Conservation (phyloP, 2,329 filamentous ascomycete species). For the Fusarium pseudocircinatum region DNA sequence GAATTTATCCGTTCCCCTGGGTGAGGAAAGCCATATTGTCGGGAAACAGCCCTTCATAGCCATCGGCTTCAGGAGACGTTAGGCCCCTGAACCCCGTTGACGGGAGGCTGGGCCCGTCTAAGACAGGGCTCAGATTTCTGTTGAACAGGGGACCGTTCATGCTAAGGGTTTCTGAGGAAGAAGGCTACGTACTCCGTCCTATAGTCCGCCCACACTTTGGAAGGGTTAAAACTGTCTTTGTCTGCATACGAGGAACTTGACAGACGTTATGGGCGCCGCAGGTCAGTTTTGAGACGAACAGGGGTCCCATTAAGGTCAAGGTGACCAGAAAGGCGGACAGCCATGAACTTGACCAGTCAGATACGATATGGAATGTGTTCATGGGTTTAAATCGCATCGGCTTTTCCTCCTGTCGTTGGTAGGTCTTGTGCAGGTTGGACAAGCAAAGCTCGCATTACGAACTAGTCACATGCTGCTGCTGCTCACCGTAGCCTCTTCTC, state of each 20-base stretch:
- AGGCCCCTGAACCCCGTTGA: conserved; percentile 27
- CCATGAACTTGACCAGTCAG: conserved; percentile 25
- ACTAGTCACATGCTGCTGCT: conserved; percentile 21
- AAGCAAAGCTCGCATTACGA: conserved; percentile 19
- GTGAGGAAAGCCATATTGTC: conserved; percentile 29
- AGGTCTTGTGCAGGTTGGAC: conserved; percentile 17
- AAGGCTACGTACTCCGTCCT: conserved; percentile 4
- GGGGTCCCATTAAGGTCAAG: conserved; percentile 12
- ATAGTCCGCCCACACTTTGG: background rate
- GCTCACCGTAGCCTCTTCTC: conserved; percentile 29
- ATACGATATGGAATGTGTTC: conserved; percentile 21
- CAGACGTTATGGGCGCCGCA: conserved; percentile 27
- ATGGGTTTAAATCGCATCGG: conserved; percentile 6
- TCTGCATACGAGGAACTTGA: conserved; percentile 18
- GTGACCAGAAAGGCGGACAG: conserved; percentile 7
- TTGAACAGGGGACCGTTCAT: conserved; percentile 16
- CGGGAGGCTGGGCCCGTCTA: conserved; percentile 28
- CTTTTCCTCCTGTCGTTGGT: conserved; percentile 5
- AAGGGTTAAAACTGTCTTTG: background rate
- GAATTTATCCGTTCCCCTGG: conserved; percentile 22
- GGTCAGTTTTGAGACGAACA: conserved; percentile 28
- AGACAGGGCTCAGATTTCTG: conserved; percentile 28
- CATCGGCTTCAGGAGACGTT: conserved; percentile 6
- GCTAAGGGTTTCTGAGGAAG: background rate
- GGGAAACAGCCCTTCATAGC: conserved; percentile 23